These are phyloP conservation scores for Botrytis tulipae DNA, from an alignment of 2,329 filamentous ascomycete genomes.

Conservation along the genomic window DNA sequence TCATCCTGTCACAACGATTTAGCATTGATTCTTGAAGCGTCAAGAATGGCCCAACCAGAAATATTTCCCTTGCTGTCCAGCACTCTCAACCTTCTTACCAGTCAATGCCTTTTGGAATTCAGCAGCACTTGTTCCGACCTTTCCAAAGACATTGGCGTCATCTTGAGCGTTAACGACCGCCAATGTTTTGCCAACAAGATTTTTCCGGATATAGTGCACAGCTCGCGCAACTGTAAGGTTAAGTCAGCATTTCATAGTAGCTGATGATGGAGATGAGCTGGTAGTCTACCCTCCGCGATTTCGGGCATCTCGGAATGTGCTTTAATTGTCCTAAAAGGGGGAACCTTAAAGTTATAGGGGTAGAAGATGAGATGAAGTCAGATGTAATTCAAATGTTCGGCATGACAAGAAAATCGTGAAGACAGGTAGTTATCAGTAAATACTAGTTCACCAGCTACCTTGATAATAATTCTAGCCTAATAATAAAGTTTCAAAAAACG, in stretches of 20 bases:
- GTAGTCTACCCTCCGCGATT: conserved; percentile 55
- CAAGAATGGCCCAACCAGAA: conserved; percentile 63
- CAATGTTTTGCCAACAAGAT: conserved; percentile 82
- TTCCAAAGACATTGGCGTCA: conserved; percentile 85
- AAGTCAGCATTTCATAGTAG: background rate
- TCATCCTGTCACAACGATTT: conserved; percentile 48
- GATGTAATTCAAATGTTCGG: background rate
- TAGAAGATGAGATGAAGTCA: background rate
- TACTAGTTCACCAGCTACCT: background rate
- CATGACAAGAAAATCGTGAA: background rate
- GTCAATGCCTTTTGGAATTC: conserved; percentile 72
- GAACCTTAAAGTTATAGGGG: background rate
- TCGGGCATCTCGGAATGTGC: conserved; percentile 51
- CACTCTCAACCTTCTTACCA: conserved; percentile 68
- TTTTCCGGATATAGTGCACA: conserved; percentile 78
- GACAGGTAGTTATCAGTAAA: background rate
- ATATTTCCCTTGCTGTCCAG: conserved; percentile 91
- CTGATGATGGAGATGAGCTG: background rate
- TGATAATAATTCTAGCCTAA: background rate
- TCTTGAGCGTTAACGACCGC: conserved; percentile 67
- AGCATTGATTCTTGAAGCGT: background rate
- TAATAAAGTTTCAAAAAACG: background rate
- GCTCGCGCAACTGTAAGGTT: conserved; percentile 66
- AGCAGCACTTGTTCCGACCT: conserved; percentile 75
- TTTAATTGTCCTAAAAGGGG: background rate